Evolutionary conservation across 2,329 filamentous ascomycete genomes (phyloP).

Genomic region (Torrubiellomyces zombiae): DNA sequence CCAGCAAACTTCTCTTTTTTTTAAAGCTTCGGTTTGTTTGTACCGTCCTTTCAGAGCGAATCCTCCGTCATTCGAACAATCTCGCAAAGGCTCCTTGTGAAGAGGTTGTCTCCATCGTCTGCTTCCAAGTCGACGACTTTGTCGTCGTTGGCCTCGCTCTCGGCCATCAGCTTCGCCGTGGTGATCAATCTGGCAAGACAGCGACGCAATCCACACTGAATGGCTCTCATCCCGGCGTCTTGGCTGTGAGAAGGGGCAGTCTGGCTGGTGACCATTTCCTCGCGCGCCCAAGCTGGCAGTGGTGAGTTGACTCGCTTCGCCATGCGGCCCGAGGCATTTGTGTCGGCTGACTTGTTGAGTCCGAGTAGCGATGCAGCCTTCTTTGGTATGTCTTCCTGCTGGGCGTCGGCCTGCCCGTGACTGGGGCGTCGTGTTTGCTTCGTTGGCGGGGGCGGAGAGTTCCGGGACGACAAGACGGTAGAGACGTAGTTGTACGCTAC

Average conservation of each 20-base stretch:
- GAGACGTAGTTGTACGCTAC: slow-evolving; percentile 42
- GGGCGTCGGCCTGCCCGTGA: slow-evolving; percentile 5
- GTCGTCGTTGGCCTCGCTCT: slow-evolving; percentile 13
- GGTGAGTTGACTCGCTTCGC: slow-evolving; percentile 11
- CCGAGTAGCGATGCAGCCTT: slow-evolving; percentile 37
- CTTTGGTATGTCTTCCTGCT: slow-evolving; percentile 24
- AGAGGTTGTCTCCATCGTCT: slow-evolving; percentile 18
- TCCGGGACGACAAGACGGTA: slow-evolving; percentile 13
- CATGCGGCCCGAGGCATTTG: slow-evolving; percentile 7
- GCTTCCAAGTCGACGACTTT: slow-evolving; percentile 13
- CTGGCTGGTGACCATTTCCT: slow-evolving; percentile 9
- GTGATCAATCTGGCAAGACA: slow-evolving; percentile 34
- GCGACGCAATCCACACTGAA: slow-evolving; percentile 30
- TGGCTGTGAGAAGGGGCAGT: slow-evolving; percentile 8
- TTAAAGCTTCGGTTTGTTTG: not conserved
- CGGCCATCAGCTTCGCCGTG: slow-evolving; percentile 25
- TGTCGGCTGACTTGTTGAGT: slow-evolving; percentile 15
- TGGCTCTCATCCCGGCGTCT: slow-evolving; percentile 22
- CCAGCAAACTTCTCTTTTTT: not conserved
- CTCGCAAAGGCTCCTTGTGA: slow-evolving; percentile 25
- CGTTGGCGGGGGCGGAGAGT: slow-evolving; percentile 8
- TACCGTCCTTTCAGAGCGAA: not conserved
- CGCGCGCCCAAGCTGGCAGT: slow-evolving; percentile 11
- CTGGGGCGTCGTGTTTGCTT: too few species aligned
- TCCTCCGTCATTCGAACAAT: slow-evolving; percentile 23